These are phyloP conservation scores for Lasiosphaeris hirsuta DNA, from an alignment of 495 filamentous ascomycete genomes.

Conservation along the genomic window DNA sequence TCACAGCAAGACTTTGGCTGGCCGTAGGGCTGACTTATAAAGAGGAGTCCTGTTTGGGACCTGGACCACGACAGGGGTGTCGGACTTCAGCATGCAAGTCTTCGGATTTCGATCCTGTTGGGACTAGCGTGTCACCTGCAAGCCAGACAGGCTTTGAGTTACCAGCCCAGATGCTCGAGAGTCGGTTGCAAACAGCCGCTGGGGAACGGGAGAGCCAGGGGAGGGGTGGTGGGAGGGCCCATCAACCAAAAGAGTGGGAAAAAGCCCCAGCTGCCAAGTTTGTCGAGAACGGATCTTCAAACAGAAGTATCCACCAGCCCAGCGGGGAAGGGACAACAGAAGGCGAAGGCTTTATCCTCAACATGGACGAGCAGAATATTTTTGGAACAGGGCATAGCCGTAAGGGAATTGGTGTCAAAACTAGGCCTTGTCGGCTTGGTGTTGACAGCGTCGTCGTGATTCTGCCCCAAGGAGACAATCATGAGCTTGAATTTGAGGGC, in stretches of 20 bases:
- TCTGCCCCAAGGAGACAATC: background rate
- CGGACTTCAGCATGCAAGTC: constrained; percentile 26
- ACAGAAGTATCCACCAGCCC: background rate
- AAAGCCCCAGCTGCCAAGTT: too few relatives aligned
- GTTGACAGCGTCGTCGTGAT: background rate
- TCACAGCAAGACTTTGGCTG: background rate
- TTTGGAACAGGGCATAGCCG: constrained; percentile 1
- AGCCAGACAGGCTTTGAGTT: constrained; percentile 2
- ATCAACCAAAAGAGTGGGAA: background rate
- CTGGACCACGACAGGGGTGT: constrained; percentile 13
- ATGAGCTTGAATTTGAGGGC: constrained; percentile 1
- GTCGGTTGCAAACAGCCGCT: constrained; percentile 1
- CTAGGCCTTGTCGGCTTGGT: background rate
- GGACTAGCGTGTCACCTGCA: constrained; percentile 27
- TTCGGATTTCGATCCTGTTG: constrained; percentile 28
- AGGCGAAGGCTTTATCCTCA: background rate
- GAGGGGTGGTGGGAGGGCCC: background rate
- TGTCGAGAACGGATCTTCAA: background rate
- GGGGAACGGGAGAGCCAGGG: background rate
- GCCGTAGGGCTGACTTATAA: constrained; percentile 38
- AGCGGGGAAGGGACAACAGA: background rate
- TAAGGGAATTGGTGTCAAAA: background rate
- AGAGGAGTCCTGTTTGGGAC: constrained; percentile 13
- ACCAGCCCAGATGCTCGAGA: background rate
- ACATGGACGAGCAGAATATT: constrained; percentile 1